Percentiles rank a stretch among this genome's conserved stretches.
Conservation (phyloP, 2,329 filamentous ascomycete species). For the Exophiala mesophila region DNA sequence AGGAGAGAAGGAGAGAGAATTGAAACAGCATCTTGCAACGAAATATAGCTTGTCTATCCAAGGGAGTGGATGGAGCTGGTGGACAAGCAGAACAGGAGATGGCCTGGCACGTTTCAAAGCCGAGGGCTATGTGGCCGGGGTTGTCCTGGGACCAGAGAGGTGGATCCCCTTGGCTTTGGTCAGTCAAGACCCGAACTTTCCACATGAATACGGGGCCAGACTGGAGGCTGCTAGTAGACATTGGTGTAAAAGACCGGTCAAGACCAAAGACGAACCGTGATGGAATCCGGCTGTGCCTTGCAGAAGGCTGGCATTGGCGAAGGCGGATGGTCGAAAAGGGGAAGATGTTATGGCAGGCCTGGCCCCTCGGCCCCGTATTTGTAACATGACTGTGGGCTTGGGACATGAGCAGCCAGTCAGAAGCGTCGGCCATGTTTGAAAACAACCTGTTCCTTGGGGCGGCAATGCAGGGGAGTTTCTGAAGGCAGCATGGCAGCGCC, state of each 20-base stretch:
- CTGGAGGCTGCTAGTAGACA: too few species aligned
- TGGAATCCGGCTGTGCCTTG: background rate
- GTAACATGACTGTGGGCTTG: background rate
- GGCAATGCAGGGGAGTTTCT: constrained; percentile 13
- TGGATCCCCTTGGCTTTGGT: too few species aligned
- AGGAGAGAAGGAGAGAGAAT: constrained; percentile 14
- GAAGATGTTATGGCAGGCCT: background rate
- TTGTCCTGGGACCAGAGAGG: too few species aligned
- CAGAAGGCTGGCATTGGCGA: background rate
- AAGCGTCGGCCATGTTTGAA: background rate
- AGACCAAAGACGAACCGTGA: too few species aligned
- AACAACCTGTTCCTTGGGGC: background rate
- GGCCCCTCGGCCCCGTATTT: background rate
- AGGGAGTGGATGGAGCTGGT: constrained; percentile 2
- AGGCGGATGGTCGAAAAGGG: background rate
- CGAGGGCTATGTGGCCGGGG: constrained; percentile 11
- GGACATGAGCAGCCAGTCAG: background rate
- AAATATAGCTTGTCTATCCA: constrained; percentile 16
- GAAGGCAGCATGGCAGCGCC: too few species aligned
- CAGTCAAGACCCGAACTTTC: too few species aligned
- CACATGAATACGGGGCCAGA: too few species aligned
- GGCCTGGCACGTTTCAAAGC: constrained; percentile 24
- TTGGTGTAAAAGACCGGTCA: too few species aligned
- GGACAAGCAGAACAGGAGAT: constrained; percentile 14
- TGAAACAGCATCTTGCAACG: constrained; percentile 21